Base-by-base conservation (phyloP, 1,284 basidiomycete genomes). In the Ganoderma resinaceum region DNA sequence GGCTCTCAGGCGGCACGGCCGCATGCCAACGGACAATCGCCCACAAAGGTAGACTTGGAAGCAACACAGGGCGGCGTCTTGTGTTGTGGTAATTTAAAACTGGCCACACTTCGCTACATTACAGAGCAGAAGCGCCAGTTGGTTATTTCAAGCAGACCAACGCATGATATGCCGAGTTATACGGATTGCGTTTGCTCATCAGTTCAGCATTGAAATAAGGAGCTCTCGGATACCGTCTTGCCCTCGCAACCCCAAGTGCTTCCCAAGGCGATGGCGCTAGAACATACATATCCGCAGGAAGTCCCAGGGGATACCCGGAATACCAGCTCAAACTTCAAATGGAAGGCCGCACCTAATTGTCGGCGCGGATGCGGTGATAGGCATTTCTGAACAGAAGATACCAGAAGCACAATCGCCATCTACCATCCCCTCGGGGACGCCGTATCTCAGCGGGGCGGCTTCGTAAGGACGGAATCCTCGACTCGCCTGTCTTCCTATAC, bases 1-100 rank as follows among this genome's bases (percentile, higher is more conserved):
- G 43, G n/a, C 33, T 35, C 31, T 23, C 33, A 52, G 31, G 59
- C 23, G 57, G 55, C 26, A 9, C 52, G 52, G 20, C 16, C 20
- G 40, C 35, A 29, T 62, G 53, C 62, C 59, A 42, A 68, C 42
- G 63, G 55, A 33, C 38, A 43, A 55, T 52, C 52, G 26, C n/a
- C 26, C 40, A 18, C 20, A 49, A 23, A 49, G 46, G 12, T n/a
- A 1, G 62, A 26, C 62, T 18, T 38, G 52, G 14, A 20, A 58
- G 52, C 63, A 52, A 55, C 16, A 49, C 14, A 29, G 3, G 29
- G 26, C 5, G 12, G 52, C 29, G 29, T 14, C 29, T 16, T 31
- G 2, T 4, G 29, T 18, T 35, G 9, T 26, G 16, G 52, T 29
- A 31, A 31, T 31, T 29, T 52, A 14, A 23, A 52, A 26, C 46